Evolutionary conservation across 148 eudicot species (phyloP), one percentile per base, ranked within the genome.

Genomic region (Cornus kousa): DNA sequence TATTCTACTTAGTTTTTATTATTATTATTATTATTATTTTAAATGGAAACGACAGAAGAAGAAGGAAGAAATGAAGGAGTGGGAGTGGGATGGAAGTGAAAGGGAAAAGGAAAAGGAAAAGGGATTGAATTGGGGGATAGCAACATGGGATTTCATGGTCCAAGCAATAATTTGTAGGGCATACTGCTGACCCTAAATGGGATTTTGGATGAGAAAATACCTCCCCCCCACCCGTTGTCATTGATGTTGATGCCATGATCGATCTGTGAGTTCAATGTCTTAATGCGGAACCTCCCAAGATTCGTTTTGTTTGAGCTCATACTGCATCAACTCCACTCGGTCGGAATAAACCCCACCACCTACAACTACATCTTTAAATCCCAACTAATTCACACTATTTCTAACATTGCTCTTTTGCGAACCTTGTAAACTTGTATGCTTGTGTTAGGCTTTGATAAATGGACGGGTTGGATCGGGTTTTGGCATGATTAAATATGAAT

Each of bases 151-250:
- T 81, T 8, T 76, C 65, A 77, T 48, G 79, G 77, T 71, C 80
- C 80, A 74, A 68, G 14, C 76, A 82, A 82, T 77, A 22, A 82
- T 82, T 77, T 77, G 77, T 77, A 77, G 84, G 77, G 59, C 76
- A 71, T 48, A 17, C 64, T 75, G 13, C 67, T 32, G 71, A 33
- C 72, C 70, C 53, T 39, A 14, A 57, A 6, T 14, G 53, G 32
- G 48, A 35, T 60, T 74, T 74, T 32, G 24, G 67, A 28, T 28
- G 28, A 19, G 22, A 39, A 39, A 39, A 11, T 14, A 70, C 20
- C 32, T 28, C 28, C 28, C 28, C 28, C 28, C 28, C 28, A 28
- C 28, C 28, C 28, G 1, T 28, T 28, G 28, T 28, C 28, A 28
- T 68, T 59, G 70, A 31, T 23, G 67, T 60, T 70, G 67, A 57